Evolutionary conservation across 495 filamentous ascomycete species (phyloP), one percentile per base, ranked within the genome.

Genomic region (Cairneyella variabilis): DNA sequence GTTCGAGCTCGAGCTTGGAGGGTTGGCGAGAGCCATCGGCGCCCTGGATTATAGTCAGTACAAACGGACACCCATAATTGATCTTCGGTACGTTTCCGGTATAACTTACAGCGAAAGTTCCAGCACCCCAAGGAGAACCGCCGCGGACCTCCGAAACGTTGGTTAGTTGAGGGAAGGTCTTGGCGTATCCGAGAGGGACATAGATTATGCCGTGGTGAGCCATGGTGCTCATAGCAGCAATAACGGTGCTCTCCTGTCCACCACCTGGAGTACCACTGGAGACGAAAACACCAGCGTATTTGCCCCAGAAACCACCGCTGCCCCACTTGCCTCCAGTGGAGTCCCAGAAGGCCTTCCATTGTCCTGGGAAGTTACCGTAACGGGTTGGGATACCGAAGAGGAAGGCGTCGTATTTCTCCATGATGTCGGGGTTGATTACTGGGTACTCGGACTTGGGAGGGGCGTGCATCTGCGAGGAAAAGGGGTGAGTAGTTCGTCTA

Each of bases 341-440:
- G 36, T 65, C 63, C 63, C 63, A 65, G 37, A 62, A 64, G 2
- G 62, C 67, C 79, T 91, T 97, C 87, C 87, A 97, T 73, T 98
- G 93, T 23, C 86, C 91, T 36, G 93, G 91, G 79, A 96, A 95
- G 83, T 96, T 99, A 68, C 93, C 93, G 75, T 88, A 99, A 51
- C 93, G 85, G n/a, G 93, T 99, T 26, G 93, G 93, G 70, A 99
- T 91, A 61, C 95, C 95, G 57, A 99, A 80, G 32, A 99, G 84
- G 72, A 99, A 84, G 66, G 76, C 93, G 66, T 97, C 91, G 74
- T 93, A 97, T 50, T 80, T 52, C 56, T 82, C 76, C n/a, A 97
- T 82, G 11, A 69, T 74, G 4, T 74, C 65, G 20, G 90, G 83
- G 64, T 86, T 81, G 61, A 85, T 72, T 48, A 84, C 66, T 28